Percentiles rank a stretch among this genome's conserved stretches.
Evolutionary conservation across 495 filamentous ascomycete species (phyloP).

Genomic region (Cercophora samala): DNA sequence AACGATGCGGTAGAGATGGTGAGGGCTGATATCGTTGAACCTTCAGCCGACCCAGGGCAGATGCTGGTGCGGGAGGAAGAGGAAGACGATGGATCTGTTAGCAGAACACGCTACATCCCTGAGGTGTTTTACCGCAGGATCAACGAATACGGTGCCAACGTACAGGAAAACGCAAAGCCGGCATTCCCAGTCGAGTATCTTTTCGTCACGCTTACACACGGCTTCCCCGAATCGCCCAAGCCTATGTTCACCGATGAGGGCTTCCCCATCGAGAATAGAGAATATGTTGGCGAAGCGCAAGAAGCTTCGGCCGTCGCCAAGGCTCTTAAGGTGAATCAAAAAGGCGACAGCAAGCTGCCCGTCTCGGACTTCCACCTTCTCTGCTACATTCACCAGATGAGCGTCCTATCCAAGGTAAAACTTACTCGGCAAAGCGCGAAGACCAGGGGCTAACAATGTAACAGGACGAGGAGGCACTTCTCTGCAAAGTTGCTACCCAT

Average conservation of each 20-base stretch:
- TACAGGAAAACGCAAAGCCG: slow-evolving; percentile 96
- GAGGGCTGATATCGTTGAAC: slow-evolving; percentile 88
- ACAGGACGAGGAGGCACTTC: slow-evolving; percentile 84
- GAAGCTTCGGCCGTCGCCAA: slow-evolving; percentile 49
- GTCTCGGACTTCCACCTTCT: slow-evolving; percentile 93
- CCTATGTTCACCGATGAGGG: slow-evolving; percentile 65
- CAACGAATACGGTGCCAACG: slow-evolving; percentile 94
- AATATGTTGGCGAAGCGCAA: slow-evolving; percentile 78
- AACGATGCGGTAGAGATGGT: slow-evolving; percentile 97
- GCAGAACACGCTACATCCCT: slow-evolving; percentile 82
- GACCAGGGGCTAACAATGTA: background rate
- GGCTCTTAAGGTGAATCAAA: slow-evolving; percentile 40
- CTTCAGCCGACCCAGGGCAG: slow-evolving; percentile 83
- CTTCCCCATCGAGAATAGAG: slow-evolving; percentile 90
- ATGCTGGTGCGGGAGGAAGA: slow-evolving; percentile 96
- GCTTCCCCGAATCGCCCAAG: slow-evolving; percentile 77
- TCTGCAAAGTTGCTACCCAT: slow-evolving; percentile 75
- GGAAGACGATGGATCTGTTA: slow-evolving; percentile 68
- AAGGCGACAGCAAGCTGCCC: slow-evolving; percentile 56
- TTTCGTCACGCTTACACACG: slow-evolving; percentile 92
- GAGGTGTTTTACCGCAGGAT: slow-evolving; percentile 95
- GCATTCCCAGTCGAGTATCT: slow-evolving; percentile 96
- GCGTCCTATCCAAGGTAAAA: slow-evolving; percentile 73
- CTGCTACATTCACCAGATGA: slow-evolving; percentile 75
- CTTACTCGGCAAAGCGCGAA: background rate